Conservation (phyloP, 2,329 filamentous ascomycete species). For the Fusarium citri region DNA sequence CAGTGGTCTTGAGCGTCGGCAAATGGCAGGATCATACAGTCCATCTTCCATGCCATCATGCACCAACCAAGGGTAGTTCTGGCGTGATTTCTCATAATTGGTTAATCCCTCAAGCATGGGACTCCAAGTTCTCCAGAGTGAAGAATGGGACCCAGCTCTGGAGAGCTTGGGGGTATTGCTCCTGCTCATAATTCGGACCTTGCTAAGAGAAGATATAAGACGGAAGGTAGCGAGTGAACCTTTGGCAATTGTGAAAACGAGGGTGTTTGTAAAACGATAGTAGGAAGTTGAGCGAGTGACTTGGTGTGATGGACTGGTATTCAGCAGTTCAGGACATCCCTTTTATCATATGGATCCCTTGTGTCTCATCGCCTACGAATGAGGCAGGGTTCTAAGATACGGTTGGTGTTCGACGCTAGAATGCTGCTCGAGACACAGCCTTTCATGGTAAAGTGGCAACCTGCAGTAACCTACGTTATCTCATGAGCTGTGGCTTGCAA, state of each 20-base stretch:
- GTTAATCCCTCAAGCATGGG: slow-evolving; percentile 35
- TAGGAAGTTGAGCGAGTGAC: background rate
- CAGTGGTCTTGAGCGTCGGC: slow-evolving; percentile 8
- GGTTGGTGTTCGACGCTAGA: background rate
- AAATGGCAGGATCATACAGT: background rate
- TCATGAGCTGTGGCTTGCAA: background rate
- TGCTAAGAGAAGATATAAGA: background rate
- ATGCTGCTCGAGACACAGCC: background rate
- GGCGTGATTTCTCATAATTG: slow-evolving; percentile 47
- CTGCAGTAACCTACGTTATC: background rate
- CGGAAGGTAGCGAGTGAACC: background rate
- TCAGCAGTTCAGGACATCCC: background rate
- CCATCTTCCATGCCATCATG: background rate
- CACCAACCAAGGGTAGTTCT: slow-evolving; percentile 48
- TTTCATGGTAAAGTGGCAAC: background rate
- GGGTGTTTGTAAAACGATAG: background rate
- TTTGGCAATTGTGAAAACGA: background rate
- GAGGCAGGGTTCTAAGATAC: background rate
- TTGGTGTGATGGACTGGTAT: background rate
- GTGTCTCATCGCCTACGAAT: accelerated
- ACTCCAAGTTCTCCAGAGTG: slow-evolving; percentile 48
- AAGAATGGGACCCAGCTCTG: slow-evolving; percentile 41
- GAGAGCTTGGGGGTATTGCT: slow-evolving; percentile 31
- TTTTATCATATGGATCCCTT: background rate
- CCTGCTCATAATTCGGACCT: slow-evolving; percentile 1